Evolutionary conservation across 129 eudicot genomes (phyloP).

Genomic region (Escallonia rubra): DNA sequence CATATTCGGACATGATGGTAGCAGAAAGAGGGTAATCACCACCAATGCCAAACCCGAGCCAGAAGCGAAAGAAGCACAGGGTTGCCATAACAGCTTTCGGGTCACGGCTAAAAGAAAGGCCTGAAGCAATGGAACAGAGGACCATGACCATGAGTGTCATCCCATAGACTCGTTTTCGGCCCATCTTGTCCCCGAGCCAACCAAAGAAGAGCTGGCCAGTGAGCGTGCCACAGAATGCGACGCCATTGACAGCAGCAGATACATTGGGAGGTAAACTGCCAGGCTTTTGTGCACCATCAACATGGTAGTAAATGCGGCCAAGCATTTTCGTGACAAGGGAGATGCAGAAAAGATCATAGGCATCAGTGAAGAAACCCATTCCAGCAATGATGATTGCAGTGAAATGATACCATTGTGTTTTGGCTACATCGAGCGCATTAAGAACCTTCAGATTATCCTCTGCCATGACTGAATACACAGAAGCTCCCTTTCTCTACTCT

Average conservation of each 20-base stretch:
- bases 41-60: slow-evolving; percentile 56
- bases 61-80: slow-evolving; percentile 49
- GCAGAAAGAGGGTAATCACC: slow-evolving; percentile 52
- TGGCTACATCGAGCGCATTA: slow-evolving; percentile 68
- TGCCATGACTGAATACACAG: slow-evolving; percentile 20
- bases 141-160: slow-evolving; percentile 45
- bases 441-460: slow-evolving; percentile 55
- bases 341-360: slow-evolving; percentile 73
- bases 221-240: slow-evolving; percentile 67
- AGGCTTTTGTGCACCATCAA: slow-evolving; percentile 28
- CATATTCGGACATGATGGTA: slow-evolving; percentile 48
- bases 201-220: slow-evolving; percentile 70
- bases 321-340: slow-evolving; percentile 66
- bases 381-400: slow-evolving; percentile 76
- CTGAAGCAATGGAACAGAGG: slow-evolving; percentile 35
- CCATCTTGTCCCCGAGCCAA: slow-evolving; percentile 71
- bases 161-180: slow-evolving; percentile 66
- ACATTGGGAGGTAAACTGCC: slow-evolving; percentile 52
- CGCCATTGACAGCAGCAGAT: slow-evolving; percentile 71
- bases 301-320: slow-evolving; percentile 65
- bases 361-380: slow-evolving; percentile 83
- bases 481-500: background rate
- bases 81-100: slow-evolving; percentile 42
- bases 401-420: slow-evolving; percentile 80
- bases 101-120: slow-evolving; percentile 35